Percentiles rank a stretch among this genome's conserved stretches.
These are phyloP conservation scores for Stachybotrys echinatus DNA, from an alignment of 2,329 filamentous ascomycete species.

Conservation along the genomic window DNA sequence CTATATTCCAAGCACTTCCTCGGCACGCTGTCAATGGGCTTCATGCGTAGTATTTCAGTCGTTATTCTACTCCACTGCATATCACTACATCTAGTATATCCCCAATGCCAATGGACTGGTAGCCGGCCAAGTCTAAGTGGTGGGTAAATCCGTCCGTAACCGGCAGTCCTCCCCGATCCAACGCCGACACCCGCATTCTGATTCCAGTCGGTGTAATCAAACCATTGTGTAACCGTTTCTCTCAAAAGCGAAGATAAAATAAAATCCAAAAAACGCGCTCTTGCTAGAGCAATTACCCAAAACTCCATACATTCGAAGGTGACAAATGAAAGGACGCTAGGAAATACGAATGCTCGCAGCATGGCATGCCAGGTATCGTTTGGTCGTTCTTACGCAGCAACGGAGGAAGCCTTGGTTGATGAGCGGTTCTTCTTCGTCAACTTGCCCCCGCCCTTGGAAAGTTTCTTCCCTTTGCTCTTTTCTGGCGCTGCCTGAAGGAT, in stretches of 20 bases:
- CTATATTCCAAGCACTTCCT: too few species aligned
- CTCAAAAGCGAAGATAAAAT: too few species aligned
- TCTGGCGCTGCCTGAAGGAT: conserved; percentile 9
- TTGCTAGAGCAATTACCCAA: too few species aligned
- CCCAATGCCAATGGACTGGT: neutral
- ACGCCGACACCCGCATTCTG: neutral
- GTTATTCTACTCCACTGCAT: too few species aligned
- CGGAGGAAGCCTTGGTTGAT: conserved; percentile 11
- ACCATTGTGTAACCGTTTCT: too few species aligned
- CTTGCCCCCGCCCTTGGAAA: conserved; percentile 23
- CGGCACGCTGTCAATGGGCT: too few species aligned
- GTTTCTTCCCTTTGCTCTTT: conserved; percentile 16
- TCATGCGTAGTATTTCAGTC: too few species aligned
- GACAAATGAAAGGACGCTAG: too few species aligned
- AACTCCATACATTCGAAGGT: too few species aligned
- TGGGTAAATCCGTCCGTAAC: neutral
- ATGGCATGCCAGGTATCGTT: too few species aligned
- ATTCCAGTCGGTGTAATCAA: neutral
- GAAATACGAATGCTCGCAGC: neutral
- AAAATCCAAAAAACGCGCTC: too few species aligned
- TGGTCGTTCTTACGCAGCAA: conserved; percentile 13
- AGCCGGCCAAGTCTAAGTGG: neutral
- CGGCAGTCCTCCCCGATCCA: neutral
- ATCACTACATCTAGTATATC: too few species aligned
- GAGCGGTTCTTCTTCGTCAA: conserved; percentile 17